Percentiles rank a stretch among this genome's conserved stretches.
Evolutionary conservation across 495 filamentous ascomycete species (phyloP).

Genomic region (Paragyromitra xinjiangensis): DNA sequence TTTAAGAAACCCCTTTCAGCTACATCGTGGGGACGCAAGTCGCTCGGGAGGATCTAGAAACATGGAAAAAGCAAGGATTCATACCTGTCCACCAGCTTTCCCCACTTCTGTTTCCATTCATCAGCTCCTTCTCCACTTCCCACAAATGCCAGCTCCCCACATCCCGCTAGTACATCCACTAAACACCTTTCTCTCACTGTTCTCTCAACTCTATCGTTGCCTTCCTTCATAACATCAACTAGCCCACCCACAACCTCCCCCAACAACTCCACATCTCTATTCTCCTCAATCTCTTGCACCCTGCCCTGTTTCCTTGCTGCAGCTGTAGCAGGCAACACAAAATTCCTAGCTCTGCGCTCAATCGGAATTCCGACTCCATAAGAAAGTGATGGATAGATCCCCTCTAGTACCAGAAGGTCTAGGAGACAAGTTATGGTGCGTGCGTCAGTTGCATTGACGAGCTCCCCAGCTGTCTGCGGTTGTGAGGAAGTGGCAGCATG

Average conservation of each 20-base stretch:
- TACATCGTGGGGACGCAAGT: not conserved
- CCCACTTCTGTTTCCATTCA: constrained; percentile 57
- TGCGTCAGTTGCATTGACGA: constrained; percentile 55
- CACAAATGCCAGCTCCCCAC: constrained; percentile 57
- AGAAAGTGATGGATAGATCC: constrained; percentile 67
- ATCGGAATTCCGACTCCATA: constrained; percentile 66
- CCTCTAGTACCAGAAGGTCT: constrained; percentile 66
- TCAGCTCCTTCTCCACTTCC: constrained; percentile 44
- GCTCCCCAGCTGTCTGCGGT: not conserved
- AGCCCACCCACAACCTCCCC: constrained; percentile 32
- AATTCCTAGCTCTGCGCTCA: constrained; percentile 64
- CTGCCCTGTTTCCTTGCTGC: constrained; percentile 10
- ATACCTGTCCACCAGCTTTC: constrained; percentile 62
- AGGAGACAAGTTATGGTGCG: constrained; percentile 64
- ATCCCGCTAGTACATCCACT: constrained; percentile 59
- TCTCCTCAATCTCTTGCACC: constrained; percentile 30
- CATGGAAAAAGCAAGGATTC: constrained; percentile 8
- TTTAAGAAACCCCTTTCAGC: not conserved
- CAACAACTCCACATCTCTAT: constrained; percentile 39
- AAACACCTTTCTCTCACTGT: constrained; percentile 50
- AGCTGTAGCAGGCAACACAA: constrained; percentile 27
- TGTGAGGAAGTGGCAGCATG: constrained; percentile 6
- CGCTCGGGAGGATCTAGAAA: not conserved
- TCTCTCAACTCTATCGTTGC: constrained; percentile 9
- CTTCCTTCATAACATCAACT: not conserved